A percentile compares a stretch with the other conserved stretches of the same genome.
Evolutionary conservation across 108 stramenopile genomes (phyloP).

Genomic region (Ochromonas danica): DNA sequence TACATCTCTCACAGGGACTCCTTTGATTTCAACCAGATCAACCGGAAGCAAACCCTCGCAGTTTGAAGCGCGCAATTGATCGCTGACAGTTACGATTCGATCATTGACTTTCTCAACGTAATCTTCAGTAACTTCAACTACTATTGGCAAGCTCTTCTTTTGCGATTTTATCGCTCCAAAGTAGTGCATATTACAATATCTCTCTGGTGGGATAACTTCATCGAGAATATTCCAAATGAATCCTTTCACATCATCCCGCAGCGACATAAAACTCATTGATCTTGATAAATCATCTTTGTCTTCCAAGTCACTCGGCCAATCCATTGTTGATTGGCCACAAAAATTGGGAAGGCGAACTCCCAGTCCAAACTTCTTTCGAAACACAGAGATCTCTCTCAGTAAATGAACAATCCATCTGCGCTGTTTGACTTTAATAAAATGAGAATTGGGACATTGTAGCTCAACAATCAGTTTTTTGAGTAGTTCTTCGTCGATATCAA

Average conservation of each 20-base stretch:
- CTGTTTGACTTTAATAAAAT: slow-evolving; percentile 8
- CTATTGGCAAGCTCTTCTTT: background rate
- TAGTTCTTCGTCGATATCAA: background rate
- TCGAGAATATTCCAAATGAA: slow-evolving; percentile 18
- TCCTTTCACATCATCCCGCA: background rate
- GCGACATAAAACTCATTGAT: background rate
- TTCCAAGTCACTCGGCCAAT: slow-evolving; percentile 14
- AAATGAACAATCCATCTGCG: slow-evolving; percentile 25
- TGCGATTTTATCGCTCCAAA: background rate
- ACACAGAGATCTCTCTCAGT: background rate
- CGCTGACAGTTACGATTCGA: background rate
- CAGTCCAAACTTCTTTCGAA: slow-evolving; percentile 4
- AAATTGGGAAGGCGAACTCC: background rate
- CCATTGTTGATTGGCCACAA: background rate
- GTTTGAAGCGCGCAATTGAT: background rate
- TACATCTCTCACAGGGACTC: background rate
- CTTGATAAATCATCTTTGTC: background rate
- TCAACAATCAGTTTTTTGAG: background rate
- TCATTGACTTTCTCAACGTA: slow-evolving; percentile 8
- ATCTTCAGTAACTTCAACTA: background rate
- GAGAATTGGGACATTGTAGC: background rate
- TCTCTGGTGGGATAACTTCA: background rate
- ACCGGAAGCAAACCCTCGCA: background rate
- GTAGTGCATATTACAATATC: slow-evolving; percentile 10
- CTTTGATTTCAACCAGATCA: background rate